phyloP scores from a whole-genome alignment of 495 filamentous ascomycete genomes.

The Trichoderma asperelloides region DNA sequence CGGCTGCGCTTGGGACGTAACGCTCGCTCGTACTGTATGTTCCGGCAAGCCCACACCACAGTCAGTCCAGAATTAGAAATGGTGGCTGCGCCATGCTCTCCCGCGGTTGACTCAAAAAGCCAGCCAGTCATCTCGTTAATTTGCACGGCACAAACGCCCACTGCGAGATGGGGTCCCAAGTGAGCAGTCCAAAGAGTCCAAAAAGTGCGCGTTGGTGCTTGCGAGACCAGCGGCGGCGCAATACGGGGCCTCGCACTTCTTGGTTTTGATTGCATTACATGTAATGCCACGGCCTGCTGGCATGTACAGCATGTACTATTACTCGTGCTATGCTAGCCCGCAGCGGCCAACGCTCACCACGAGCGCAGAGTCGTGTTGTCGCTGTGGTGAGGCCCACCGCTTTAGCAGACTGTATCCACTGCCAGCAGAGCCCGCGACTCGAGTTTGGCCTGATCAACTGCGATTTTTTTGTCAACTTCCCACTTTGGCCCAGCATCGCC shows the following conservation, averaged over 20 bases:
- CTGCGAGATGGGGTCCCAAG: not conserved
- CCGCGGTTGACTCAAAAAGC: constrained; percentile 1
- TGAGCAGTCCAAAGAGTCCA: not conserved
- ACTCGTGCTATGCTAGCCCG: not conserved
- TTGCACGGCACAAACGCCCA: constrained; percentile 3
- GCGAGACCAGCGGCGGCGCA: no score
- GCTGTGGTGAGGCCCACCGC: not conserved
- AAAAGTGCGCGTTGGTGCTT: not conserved
- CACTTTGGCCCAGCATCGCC: not conserved
- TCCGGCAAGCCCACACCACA: not conserved
- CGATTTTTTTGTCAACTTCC: not conserved
- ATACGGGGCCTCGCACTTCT: no score
- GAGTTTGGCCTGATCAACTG: not conserved
- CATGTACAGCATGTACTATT: not conserved
- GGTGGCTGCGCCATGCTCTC: constrained; percentile 1
- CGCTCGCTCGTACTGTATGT: not conserved
- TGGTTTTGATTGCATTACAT: not conserved
- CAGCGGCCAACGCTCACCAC: not conserved
- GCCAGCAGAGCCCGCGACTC: not conserved
- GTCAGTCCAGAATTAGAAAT: constrained; percentile 1
- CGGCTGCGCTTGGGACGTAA: not conserved
- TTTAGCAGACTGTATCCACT: not conserved
- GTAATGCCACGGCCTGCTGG: not conserved
- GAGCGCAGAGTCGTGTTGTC: not conserved
- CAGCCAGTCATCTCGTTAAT: not conserved